Percentiles rank a stretch among this genome's conserved stretches.
Evolutionary conservation across 2,329 filamentous ascomycete genomes (phyloP).

Genomic region (Phyllosticta paracitricarpa): DNA sequence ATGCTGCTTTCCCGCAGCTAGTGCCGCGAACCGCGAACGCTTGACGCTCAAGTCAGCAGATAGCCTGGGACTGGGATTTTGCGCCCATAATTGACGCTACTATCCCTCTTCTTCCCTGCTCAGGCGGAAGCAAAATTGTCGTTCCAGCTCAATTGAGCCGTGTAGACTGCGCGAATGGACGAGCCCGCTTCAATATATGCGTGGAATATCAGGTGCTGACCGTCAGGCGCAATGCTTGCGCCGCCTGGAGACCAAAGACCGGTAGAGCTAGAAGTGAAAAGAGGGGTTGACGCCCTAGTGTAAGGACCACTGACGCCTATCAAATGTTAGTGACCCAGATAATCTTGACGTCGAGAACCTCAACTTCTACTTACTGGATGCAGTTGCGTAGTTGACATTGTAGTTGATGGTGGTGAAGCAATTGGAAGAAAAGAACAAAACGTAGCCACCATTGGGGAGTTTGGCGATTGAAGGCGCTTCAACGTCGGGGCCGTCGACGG

Average conservation of each 20-base stretch:
- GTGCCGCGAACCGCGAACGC: neutral
- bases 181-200: slow-evolving; percentile 3
- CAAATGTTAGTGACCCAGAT: neutral
- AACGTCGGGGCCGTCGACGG: slow-evolving; percentile 45
- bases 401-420: slow-evolving; percentile 47
- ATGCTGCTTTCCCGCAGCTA: neutral
- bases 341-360: neutral
- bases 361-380: slow-evolving; percentile 2
- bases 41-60: neutral
- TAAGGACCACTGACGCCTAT: slow-evolving; percentile 7
- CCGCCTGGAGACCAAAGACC: slow-evolving; percentile 10
- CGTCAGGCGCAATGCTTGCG: slow-evolving; percentile 6
- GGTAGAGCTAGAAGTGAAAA: slow-evolving; percentile 3
- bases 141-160: neutral
- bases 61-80: neutral
- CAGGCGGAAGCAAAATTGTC: neutral
- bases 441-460: slow-evolving; percentile 41
- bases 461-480: slow-evolving; percentile 50
- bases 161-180: slow-evolving; percentile 3
- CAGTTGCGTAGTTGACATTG: slow-evolving; percentile 49
- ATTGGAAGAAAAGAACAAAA: slow-evolving; percentile 54
- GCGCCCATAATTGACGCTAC: neutral
- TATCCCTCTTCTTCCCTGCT: neutral
- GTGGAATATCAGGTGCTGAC: slow-evolving; percentile 7
- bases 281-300: slow-evolving; percentile 5